Percentiles rank a stretch among this genome's conserved stretches.
Conservation (phyloP, 2,329 filamentous ascomycete species). For the Sclerotinia nivalis region DNA sequence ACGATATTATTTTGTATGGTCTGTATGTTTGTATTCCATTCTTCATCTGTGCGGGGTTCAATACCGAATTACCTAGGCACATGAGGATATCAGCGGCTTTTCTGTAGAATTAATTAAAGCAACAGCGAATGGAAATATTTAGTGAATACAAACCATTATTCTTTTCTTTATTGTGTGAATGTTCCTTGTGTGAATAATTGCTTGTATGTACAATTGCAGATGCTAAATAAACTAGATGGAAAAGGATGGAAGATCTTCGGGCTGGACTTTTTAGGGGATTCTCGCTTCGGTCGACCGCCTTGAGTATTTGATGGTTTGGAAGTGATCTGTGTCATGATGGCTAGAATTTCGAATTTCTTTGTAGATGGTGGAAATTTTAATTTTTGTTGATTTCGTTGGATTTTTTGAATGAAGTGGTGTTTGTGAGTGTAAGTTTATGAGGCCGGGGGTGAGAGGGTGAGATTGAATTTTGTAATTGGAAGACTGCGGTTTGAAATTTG, state of each 20-base stretch:
- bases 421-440: background rate
- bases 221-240: background rate
- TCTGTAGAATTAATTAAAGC: background rate
- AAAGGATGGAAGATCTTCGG: background rate
- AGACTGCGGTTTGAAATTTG: background rate
- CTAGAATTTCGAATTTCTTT: background rate
- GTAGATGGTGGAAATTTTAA: no score
- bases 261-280: background rate
- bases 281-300: conserved; percentile 8
- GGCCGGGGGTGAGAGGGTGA: background rate
- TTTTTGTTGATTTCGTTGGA: background rate
- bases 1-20: background rate
- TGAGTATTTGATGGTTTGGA: background rate
- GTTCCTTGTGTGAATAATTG: background rate
- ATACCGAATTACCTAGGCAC: background rate
- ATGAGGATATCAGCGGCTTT: conserved; percentile 7
- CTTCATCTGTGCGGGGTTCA: background rate
- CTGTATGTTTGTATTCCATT: background rate
- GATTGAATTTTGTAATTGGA: background rate
- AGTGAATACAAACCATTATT: background rate
- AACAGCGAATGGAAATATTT: background rate
- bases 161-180: background rate
- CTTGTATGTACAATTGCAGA: background rate
- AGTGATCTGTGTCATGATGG: background rate
- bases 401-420: background rate